Evolutionary conservation across 495 filamentous ascomycete species (phyloP).

Genomic region (Entonaema liquescens): DNA sequence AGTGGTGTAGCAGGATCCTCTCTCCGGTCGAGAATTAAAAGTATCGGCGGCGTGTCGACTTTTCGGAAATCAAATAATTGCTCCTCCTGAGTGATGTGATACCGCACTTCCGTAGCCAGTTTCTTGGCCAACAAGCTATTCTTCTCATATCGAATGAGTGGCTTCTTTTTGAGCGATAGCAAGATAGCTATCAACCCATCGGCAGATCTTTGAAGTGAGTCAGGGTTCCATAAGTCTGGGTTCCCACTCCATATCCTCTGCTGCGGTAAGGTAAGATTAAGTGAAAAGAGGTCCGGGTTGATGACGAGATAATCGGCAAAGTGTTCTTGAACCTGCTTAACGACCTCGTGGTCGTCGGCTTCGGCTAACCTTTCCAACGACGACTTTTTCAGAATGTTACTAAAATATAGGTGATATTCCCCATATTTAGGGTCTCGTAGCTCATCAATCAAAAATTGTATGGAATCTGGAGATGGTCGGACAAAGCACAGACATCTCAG

Average conservation of each 20-base stretch:
- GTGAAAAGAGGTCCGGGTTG: slow-evolving; percentile 90
- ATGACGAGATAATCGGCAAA: slow-evolving; percentile 95
- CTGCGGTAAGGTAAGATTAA: slow-evolving; percentile 77
- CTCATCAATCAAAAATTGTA: slow-evolving; percentile 94
- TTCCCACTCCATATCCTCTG: slow-evolving; percentile 80
- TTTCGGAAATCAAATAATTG: slow-evolving; percentile 97
- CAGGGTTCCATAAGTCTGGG: slow-evolving; percentile 89
- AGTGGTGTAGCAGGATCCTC: slow-evolving; percentile 97
- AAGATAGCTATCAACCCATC: slow-evolving; percentile 87
- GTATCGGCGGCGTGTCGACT: slow-evolving; percentile 91
- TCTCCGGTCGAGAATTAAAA: slow-evolving; percentile 88
- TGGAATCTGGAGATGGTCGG: slow-evolving; percentile 86
- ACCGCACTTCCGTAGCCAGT: slow-evolving; percentile 88
- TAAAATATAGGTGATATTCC: slow-evolving; percentile 96
- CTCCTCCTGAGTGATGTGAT: slow-evolving; percentile 93
- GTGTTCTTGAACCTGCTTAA: slow-evolving; percentile 89
- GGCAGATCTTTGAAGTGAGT: slow-evolving; percentile 81
- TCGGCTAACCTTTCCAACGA: slow-evolving; percentile 93
- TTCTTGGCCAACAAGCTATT: slow-evolving; percentile 92
- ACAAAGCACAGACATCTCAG: slow-evolving; percentile 93
- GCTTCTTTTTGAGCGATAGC: slow-evolving; percentile 92
- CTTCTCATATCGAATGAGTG: slow-evolving; percentile 92
- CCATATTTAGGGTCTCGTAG: slow-evolving; percentile 96
- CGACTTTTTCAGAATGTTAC: slow-evolving; percentile 96
- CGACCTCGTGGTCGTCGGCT: slow-evolving; percentile 97